Percentiles rank a stretch among this genome's conserved stretches.
Evolutionary conservation across 306 rosid species (phyloP).

Genomic region (Cicer cuneatum): DNA sequence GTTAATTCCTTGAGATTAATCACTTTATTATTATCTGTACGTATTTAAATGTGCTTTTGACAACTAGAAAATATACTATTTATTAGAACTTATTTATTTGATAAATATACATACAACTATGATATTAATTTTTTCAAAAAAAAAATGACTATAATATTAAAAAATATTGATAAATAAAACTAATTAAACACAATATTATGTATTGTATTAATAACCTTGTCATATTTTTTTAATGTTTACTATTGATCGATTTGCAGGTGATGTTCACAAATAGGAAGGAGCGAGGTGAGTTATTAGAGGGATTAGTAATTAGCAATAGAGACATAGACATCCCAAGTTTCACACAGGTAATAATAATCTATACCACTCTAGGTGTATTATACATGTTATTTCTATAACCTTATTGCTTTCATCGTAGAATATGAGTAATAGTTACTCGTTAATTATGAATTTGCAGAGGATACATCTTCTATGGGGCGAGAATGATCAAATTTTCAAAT

Average conservation of each 20-base stretch:
- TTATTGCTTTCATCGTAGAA: background rate
- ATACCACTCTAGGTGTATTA: background rate
- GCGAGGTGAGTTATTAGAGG: constrained; percentile 76
- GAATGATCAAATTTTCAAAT: constrained; percentile 78
- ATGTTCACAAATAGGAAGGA: constrained; percentile 92
- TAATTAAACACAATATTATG: too few relatives aligned
- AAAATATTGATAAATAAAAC: too few relatives aligned
- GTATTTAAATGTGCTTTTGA: too few relatives aligned
- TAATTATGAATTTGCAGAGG: constrained; percentile 49
- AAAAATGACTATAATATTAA: too few relatives aligned
- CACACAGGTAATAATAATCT: constrained; percentile 61
- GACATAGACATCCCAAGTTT: constrained; percentile 61
- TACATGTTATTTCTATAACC: background rate
- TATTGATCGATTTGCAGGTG: constrained; percentile 51
- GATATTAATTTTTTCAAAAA: too few relatives aligned
- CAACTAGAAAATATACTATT: too few relatives aligned
- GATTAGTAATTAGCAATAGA: constrained; percentile 58
- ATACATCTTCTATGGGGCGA: constrained; percentile 94
- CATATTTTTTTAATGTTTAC: too few relatives aligned
- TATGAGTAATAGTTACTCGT: background rate
- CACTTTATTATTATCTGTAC: too few relatives aligned
- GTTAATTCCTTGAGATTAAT: too few relatives aligned
- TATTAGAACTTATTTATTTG: too few relatives aligned
- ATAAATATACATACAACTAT: too few relatives aligned
- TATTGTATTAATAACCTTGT: too few relatives aligned